Conservation (phyloP, 768 basidiomycete genomes). For the Phlegmacium glaucopus region DNA sequence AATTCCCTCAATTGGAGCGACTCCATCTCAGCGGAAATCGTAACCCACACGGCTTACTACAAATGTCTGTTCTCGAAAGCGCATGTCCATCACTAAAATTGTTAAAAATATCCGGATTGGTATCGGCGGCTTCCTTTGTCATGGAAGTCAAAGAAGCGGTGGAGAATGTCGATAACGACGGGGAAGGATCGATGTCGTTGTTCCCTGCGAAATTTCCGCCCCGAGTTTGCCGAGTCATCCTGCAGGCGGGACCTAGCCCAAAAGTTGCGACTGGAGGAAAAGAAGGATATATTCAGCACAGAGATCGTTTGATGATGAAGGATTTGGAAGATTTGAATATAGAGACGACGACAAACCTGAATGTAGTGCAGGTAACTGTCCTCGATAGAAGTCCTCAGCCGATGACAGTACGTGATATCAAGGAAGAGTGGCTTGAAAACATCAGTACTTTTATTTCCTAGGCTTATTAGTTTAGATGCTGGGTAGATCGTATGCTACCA, state of each 20-base stretch:
- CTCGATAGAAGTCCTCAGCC: conserved; percentile 3
- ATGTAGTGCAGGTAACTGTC: conserved; percentile 3
- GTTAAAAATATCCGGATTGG: conserved; percentile 41
- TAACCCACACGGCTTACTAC: conserved; percentile 46
- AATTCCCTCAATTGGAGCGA: conserved; percentile 30
- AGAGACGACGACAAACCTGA: neutral
- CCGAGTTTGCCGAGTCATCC: conserved; percentile 16
- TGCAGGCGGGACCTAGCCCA: conserved; percentile 26
- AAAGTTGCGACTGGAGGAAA: conserved; percentile 4
- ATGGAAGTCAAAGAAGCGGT: conserved; percentile 37
- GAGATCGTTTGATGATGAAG: conserved; percentile 9
- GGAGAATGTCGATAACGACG: neutral
- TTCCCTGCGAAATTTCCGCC: conserved; percentile 25
- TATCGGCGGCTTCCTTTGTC: conserved; percentile 37
- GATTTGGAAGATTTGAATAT: conserved; percentile 21
- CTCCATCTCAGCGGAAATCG: conserved; percentile 48
- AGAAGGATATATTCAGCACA: conserved; percentile 1
- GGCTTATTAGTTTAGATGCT: too few species aligned
- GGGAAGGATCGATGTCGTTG: conserved; percentile 8
- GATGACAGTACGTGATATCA: conserved; percentile 2
- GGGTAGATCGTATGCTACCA: too few species aligned
- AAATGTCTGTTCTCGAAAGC: conserved; percentile 32
- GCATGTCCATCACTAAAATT: conserved; percentile 37
- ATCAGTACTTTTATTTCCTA: too few species aligned
- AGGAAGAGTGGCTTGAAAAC: conserved; percentile 3